Base-by-base conservation (phyloP, 306 rosid genomes). In the Pterocarpus macrocarpus region DNA sequence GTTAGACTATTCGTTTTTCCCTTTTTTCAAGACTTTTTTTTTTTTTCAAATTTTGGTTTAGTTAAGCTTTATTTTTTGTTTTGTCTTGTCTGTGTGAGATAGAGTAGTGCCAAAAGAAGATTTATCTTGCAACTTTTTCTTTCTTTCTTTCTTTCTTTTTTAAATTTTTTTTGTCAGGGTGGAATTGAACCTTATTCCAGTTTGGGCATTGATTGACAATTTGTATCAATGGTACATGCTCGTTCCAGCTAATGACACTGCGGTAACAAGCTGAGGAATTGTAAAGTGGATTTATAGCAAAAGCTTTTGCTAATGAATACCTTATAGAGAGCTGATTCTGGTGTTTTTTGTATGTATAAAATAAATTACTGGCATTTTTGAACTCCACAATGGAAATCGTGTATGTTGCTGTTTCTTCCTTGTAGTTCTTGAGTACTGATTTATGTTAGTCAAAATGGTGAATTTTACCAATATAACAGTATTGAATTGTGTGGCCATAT, bases 181-280 rank as follows among this genome's bases (percentile, higher is more conserved):
- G 90, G 85, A 82, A 76, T 87, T 82, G 90, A 87, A 80, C 86
- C 90, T 64, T 87, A 56, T 85, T 87, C 86, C 64, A 87, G 88
- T 82, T 79, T 87, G 90, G 90, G 90, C 85, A 87, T 87, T 82
- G 90, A 87, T 85, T 87, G 90, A 79, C 84, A 78, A 74, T 79
- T 72, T 85, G 86, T 82, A 73, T 85, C 78, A 71, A 67, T 81
- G 84, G 71, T 73, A 73, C 59, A 77, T 67, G 81, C 56, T 69
- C 79, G 47, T 84, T 81, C 82, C 80, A 74, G 86, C 86, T 69
- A 34, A 81, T 81, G 82, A 57, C 80, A 34, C 73, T 84, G 79
- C 70, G 2, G 69, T 87, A 84, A 64, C 74, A 32, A 70, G 62
- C 2, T 64, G 68, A 62, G 67, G 71, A 80, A 73, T 50, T 71